Conservation (phyloP, 305 asterid genomes). For the Salvia sclarea region DNA sequence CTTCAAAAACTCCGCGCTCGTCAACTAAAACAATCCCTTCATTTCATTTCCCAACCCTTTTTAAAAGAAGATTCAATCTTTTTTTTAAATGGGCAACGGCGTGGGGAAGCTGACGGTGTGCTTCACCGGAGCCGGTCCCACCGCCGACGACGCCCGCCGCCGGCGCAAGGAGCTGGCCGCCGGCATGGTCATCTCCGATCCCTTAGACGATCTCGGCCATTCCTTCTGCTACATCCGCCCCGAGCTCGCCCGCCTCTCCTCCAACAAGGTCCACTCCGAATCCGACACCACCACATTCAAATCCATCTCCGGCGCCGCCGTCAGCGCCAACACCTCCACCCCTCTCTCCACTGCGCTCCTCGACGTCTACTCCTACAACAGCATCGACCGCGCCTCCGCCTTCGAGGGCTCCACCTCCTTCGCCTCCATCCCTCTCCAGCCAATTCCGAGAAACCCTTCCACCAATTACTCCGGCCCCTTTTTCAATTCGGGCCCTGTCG, state of each 20-base stretch:
- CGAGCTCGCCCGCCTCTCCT: slow-evolving; percentile 48
- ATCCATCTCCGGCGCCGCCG: slow-evolving; percentile 89
- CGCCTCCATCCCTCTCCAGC: slow-evolving; percentile 85
- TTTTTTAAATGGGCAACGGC: slow-evolving; percentile 78
- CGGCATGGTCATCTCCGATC: slow-evolving; percentile 63
- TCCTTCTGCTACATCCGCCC: slow-evolving; percentile 89
- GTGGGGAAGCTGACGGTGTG: slow-evolving; percentile 78
- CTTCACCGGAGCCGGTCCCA: slow-evolving; percentile 61
- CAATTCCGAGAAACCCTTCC: slow-evolving; percentile 61
- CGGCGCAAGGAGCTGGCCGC: slow-evolving; percentile 49
- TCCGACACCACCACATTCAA: slow-evolving; percentile 56
- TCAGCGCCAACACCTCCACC: slow-evolving; percentile 90
- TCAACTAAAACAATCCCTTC: neutral
- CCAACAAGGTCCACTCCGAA: slow-evolving; percentile 72
- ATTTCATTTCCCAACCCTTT: too few species aligned
- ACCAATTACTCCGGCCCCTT: slow-evolving; percentile 67
- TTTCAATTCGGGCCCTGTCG: slow-evolving; percentile 45
- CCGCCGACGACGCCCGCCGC: slow-evolving; percentile 45
- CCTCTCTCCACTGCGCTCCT: slow-evolving; percentile 80
- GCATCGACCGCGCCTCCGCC: slow-evolving; percentile 68
- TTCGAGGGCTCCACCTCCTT: slow-evolving; percentile 89
- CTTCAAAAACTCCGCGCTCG: slow-evolving; percentile 4
- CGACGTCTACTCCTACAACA: slow-evolving; percentile 57
- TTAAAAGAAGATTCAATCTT: neutral
- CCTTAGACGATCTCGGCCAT: slow-evolving; percentile 87